A percentile compares a stretch with the other conserved stretches of the same genome.
Conservation (phyloP, 345 rosid species). For the Citrus glauca region DNA sequence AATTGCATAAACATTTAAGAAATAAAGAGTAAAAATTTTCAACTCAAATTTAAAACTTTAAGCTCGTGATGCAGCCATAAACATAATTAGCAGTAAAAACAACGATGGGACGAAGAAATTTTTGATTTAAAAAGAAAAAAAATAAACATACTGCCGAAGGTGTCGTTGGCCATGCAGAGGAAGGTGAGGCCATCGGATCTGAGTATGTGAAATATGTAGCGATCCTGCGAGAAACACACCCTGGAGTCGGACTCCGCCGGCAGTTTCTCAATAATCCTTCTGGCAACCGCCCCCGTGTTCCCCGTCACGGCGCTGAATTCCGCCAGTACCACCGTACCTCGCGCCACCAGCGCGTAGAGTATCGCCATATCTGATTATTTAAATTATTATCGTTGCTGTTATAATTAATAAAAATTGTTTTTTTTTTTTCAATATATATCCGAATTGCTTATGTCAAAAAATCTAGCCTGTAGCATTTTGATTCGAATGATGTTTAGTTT, state of each 20-base stretch:
- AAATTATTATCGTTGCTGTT: background rate
- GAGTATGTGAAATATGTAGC: conserved; percentile 87
- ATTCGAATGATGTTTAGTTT: background rate
- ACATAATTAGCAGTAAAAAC: background rate
- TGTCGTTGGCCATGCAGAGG: conserved; percentile 95
- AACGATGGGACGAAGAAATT: background rate
- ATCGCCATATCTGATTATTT: conserved; percentile 64
- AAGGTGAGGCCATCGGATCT: conserved; percentile 87
- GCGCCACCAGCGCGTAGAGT: conserved; percentile 82
- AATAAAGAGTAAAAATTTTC: background rate
- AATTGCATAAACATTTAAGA: background rate
- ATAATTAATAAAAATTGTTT: background rate
- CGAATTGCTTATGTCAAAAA: too few relatives aligned
- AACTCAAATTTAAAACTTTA: background rate
- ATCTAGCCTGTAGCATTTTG: background rate
- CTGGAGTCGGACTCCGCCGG: conserved; percentile 64
- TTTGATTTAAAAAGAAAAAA: background rate
- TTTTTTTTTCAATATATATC: too few relatives aligned
- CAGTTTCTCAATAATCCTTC: conserved; percentile 89
- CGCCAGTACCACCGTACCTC: conserved; percentile 88
- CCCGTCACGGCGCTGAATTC: conserved; percentile 98
- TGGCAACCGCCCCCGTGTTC: conserved; percentile 79
- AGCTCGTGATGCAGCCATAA: background rate
- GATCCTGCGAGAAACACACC: conserved; percentile 93
- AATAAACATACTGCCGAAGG: conserved; percentile 72